Conservation (phyloP, 371 early-diverging fungal genomes). For the Mucor sp. region DNA sequence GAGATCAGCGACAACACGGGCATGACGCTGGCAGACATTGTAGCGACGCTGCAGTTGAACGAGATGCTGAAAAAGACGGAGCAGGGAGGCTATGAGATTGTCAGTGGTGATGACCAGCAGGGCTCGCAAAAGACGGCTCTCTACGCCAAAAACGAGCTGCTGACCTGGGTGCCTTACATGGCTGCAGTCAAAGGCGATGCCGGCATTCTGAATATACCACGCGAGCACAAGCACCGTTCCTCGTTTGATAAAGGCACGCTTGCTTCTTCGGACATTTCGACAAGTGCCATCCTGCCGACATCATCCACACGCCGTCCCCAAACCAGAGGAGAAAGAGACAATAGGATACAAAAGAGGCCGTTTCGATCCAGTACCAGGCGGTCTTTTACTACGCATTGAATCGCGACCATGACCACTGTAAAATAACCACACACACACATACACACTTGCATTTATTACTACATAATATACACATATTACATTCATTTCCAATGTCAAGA, state of each 20-base stretch:
- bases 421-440: background rate
- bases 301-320: background rate
- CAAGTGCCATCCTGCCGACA: conserved; percentile 1
- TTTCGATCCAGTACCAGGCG: background rate
- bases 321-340: background rate
- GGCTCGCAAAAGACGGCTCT: background rate
- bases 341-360: background rate
- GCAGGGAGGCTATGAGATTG: conserved; percentile 4
- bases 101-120: background rate
- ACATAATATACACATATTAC: no score
- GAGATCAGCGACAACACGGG: conserved; percentile 64
- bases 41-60: conserved; percentile 68
- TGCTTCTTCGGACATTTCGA: conserved; percentile 6
- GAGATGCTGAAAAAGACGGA: conserved; percentile 35
- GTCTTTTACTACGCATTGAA: background rate
- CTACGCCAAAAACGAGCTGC: conserved; percentile 13
- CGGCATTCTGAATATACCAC: conserved; percentile 27
- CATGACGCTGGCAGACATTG: conserved; percentile 73
- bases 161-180: conserved; percentile 26
- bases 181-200: conserved; percentile 20
- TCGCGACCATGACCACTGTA: background rate
- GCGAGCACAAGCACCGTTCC: conserved; percentile 1
- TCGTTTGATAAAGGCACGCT: background rate
- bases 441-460: no score
- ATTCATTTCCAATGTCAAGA: background rate